These are phyloP conservation scores for Paxillus ammoniavirescens DNA, from an alignment of 768 basidiomycete species.

Conservation along the genomic window DNA sequence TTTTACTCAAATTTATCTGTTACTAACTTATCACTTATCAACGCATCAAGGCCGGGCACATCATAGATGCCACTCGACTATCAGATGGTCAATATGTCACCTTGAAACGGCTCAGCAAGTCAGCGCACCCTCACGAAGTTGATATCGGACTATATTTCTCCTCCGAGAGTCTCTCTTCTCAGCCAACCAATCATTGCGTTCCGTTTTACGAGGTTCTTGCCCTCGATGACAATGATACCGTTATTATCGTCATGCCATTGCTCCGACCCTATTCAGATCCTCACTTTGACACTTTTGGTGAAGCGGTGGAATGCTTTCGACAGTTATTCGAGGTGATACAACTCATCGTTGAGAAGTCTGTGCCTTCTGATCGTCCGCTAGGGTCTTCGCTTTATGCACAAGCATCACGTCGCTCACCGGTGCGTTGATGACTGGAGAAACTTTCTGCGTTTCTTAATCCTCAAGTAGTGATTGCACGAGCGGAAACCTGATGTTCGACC, in stretches of 20 bases:
- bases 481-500: too few relatives aligned
- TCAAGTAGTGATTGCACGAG: too few relatives aligned
- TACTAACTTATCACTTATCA: too few relatives aligned
- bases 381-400: slow-evolving; percentile 40
- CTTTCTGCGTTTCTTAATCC: too few relatives aligned
- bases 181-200: slow-evolving; percentile 26
- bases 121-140: slow-evolving; percentile 17
- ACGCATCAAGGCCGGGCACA: too few relatives aligned
- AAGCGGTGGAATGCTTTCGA: slow-evolving; percentile 22
- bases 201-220: slow-evolving; percentile 19
- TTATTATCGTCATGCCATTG: slow-evolving; percentile 24
- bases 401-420: slow-evolving; percentile 35
- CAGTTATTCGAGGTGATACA: slow-evolving; percentile 22
- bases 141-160: slow-evolving; percentile 25
- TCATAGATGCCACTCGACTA: slow-evolving; percentile 30
- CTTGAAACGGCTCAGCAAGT: slow-evolving; percentile 25
- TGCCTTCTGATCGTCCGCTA: slow-evolving; percentile 4
- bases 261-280: slow-evolving; percentile 17
- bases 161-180: background rate
- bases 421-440: background rate
- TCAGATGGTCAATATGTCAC: slow-evolving; percentile 26
- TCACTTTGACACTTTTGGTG: slow-evolving; percentile 21
- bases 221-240: slow-evolving; percentile 3
- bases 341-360: background rate
- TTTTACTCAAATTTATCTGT: too few relatives aligned